phyloP scores from a whole-genome alignment of 2,329 filamentous ascomycete genomes.

The Byssoonygena ceratinophila region DNA sequence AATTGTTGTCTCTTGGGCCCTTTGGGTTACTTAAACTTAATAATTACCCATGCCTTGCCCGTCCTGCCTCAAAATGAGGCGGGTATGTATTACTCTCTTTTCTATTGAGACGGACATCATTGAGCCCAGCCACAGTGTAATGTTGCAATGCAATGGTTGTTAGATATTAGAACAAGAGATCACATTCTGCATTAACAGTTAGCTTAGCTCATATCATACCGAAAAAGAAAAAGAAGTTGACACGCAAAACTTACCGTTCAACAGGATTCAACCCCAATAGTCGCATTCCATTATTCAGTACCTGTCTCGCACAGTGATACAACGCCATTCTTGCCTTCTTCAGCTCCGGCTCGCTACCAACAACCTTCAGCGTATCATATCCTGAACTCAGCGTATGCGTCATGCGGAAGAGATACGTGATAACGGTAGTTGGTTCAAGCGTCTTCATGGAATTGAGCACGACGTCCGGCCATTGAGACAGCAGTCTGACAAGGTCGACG shows the following conservation, averaged over 20 bases:
- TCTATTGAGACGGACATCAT: no score
- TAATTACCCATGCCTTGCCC: no score
- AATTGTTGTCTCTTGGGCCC: no score
- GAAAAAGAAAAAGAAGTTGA: no score
- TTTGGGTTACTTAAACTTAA: no score
- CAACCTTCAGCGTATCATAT: constrained; percentile 53
- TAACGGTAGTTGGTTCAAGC: constrained; percentile 55
- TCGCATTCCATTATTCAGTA: constrained; percentile 56
- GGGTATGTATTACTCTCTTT: no score
- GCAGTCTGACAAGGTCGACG: constrained; percentile 49
- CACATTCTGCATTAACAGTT: constrained; percentile 2
- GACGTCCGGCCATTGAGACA: constrained; percentile 56
- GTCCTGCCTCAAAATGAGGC: no score
- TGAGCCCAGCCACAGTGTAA: no score
- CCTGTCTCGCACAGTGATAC: constrained; percentile 53
- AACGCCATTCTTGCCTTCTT: constrained; percentile 51
- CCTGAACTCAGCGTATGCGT: constrained; percentile 51
- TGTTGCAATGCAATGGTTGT: no score
- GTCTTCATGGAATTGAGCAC: constrained; percentile 54
- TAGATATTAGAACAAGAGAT: no score
- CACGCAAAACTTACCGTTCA: constrained; percentile 34
- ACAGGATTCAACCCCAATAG: constrained; percentile 56
- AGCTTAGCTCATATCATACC: neutral
- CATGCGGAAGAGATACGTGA: constrained; percentile 59
- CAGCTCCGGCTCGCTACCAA: constrained; percentile 48